Evolutionary conservation across 164 flowering plant genomes (phyloP), one percentile per base, ranked within the genome.

Genomic region (Berberis thunbergii): DNA sequence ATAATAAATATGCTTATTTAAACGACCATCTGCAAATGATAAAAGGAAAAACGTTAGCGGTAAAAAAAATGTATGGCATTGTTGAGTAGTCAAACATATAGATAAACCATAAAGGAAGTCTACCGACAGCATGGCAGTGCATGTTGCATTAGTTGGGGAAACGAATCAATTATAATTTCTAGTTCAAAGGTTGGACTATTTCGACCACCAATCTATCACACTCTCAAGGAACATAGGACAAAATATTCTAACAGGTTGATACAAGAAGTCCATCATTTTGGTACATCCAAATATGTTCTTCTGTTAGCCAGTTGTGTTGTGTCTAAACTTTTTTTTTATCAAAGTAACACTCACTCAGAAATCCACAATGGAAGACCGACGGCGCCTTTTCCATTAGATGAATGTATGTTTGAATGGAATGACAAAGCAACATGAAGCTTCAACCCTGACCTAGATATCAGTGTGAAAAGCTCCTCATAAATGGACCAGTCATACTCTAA

Each of bases 341-440:
- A 48, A 4, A 48, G 50, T 7, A 11, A 48, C 3, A 48, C 67
- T 57, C 61, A 82, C 84, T 80, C 80, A 57, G 65, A 13, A 60
- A 83, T 76, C 82, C 84, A 83, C 50, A 73, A 61, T 7, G 87
- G 85, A 66, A 83, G 81, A 62, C 78, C 72, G 41, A 79, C 75
- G 64, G 70, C 74, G 13, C 74, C 72, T 67, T 75, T 74, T 41
- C 67, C 73, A 50, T 49, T 63, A 65, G 71, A 58, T 48, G 72
- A 69, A 61, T 65, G 76, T 50, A 46, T 66, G 64, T 74, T 76
- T 57, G 83, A 76, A 72, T 84, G 88, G 65, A 81, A 84, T 65
- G 76, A 81, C 74, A 81, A 69, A 49, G 85, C 69, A 71, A 81
- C 81, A 68, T 84, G 85, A 67, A 81, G 67, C 81, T 84, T 84